Base-by-base conservation (phyloP, 2,329 filamentous ascomycete genomes). In the Trichoderma endophyticum region DNA sequence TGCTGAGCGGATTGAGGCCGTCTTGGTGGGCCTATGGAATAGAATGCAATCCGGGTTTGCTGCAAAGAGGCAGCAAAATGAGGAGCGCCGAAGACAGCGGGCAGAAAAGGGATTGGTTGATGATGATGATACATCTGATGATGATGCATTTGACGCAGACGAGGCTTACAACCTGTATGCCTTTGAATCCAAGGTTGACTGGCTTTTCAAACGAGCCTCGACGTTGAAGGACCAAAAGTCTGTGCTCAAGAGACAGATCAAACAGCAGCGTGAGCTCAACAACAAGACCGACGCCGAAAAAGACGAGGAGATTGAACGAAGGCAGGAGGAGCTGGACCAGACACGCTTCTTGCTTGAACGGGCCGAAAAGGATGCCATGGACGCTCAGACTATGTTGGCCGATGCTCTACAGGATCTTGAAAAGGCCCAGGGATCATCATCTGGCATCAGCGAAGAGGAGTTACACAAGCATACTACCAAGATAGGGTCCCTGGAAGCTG, bases 191-290 rank as follows among this genome's bases (percentile, higher is more conserved):
- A 93, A 93, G 77, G 90, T 98, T 1, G 91, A 94, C 77, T 92
- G 90, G 83, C 84, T 98, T 5, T 93, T 94, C 78, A 86, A 87
- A 54, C 92, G 93, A 72, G 89, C 93, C n/a, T 92, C 91, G 21
- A 89, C 89, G 24, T 84, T 98, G 43, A 91, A 93, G 73, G 93
- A 97, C 76, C 95, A 98, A 79, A 97, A 97, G 79, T 89, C 90
- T 63, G 95, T 97, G 26, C 86, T 98, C 9, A 92, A 95, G 77
- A 90, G 94, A 57, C 95, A 98, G 80, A 95, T 98, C 77, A 95
- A 97, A 83, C 95, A 98, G 80, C 95, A 98, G 82, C 92, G 95
- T 72, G 94, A 97, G 78, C 87, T 98, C 71, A 97, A 97, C 82
- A 94, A 87, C 83, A 95, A 95, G 78, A 94, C 93, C 1, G 94